A percentile compares a stretch with the other conserved stretches of the same genome.
phyloP scores from a whole-genome alignment of 257 asterid genomes.

The Solanum etuberosum region DNA sequence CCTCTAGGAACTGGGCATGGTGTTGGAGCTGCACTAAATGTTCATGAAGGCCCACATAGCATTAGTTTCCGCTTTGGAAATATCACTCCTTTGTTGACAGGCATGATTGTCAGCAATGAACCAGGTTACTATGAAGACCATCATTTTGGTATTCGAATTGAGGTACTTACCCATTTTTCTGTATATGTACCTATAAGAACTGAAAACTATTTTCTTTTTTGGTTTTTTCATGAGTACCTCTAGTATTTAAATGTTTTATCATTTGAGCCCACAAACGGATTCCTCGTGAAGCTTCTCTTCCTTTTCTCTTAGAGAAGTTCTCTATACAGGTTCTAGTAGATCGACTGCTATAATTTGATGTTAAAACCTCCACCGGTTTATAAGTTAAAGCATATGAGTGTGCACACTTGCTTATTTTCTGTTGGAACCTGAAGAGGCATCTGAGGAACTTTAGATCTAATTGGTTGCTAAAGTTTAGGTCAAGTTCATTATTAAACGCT shows the following conservation, averaged over 20 bases:
- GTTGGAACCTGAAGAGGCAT: background rate
- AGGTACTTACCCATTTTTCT: constrained; percentile 33
- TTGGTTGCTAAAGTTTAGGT: background rate
- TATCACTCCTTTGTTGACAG: constrained; percentile 77
- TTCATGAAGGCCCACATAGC: constrained; percentile 99
- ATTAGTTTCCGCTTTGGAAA: constrained; percentile 95
- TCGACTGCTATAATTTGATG: background rate
- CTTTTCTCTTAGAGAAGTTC: background rate
- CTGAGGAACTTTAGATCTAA: background rate
- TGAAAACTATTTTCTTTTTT: background rate
- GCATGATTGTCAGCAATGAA: constrained; percentile 98
- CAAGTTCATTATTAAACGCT: background rate
- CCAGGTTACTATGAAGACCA: constrained; percentile 99
- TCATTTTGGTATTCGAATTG: constrained; percentile 92
- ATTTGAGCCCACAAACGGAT: background rate
- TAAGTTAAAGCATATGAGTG: background rate
- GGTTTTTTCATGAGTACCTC: background rate
- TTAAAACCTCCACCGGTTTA: background rate
- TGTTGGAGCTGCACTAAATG: constrained; percentile 97
- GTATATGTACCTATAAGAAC: background rate
- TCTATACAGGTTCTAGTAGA: background rate
- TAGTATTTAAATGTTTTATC: background rate
- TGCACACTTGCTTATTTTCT: background rate
- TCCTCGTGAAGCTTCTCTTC: background rate
- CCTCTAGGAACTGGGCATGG: constrained; percentile 94